Base-by-base conservation (phyloP, 257 asterid genomes). In the Echium plantagineum region DNA sequence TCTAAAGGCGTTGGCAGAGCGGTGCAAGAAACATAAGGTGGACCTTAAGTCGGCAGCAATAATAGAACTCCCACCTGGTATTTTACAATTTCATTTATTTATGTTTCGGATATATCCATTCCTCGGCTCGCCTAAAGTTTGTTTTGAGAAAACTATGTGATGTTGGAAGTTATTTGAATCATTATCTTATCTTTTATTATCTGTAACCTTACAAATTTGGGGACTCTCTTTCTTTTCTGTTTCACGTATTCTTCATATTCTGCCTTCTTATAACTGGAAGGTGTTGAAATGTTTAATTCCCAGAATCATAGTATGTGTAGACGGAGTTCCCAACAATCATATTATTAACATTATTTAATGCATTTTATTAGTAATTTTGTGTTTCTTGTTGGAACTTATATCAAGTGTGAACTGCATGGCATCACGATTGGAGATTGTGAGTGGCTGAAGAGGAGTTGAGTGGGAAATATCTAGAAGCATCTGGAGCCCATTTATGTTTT, bases 11-110 rank as follows among this genome's bases (percentile, higher is more conserved):
- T 67, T 89, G 75, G 49, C 82, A 53, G 97, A 86, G 58, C 96
- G 88, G 32, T 77, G 85, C 83, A 93, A 89, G 87, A 93, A 89
- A 73, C 94, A 81, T 69, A 76, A 79, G 20, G 55, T 89, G 48
- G 71, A 83, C 66, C 70, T 81, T 59, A 89, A 86, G 73, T 84
- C 97, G 42, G 59, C 95, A 31, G 82, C 97, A 22, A 8, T 93
- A 60, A 80, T 93, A 70, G 99, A 93, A 73, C 89, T 93, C 38
- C 99, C 99, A 66, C 76, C 89, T 54, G 99, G 97, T 85, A 81
- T 42, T 5, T 21, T 21, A 17, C 61, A 31, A 55, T 64, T 62
- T 55, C 56, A 31, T 55, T 21, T 32, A 21, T 24, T 10, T 8
- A 21, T 56, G n/a, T n/a, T 54, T 51, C 53, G 47, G 59, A 38